These are phyloP conservation scores for Fusarium tanahbumbuense DNA, from an alignment of 2,329 filamentous ascomycete species.

Conservation along the genomic window DNA sequence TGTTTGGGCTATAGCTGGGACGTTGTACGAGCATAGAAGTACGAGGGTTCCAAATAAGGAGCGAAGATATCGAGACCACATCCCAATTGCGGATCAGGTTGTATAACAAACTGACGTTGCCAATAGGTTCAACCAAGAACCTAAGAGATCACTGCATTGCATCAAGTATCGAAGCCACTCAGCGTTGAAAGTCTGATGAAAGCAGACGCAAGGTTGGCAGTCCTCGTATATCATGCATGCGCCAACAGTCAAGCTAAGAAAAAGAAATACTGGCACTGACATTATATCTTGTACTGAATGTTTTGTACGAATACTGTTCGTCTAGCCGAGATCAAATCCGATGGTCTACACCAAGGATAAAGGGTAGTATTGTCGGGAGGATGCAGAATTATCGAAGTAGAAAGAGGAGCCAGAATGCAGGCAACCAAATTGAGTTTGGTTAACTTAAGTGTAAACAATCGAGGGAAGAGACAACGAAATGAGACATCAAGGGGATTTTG, in stretches of 20 bases:
- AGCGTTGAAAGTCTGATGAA: neutral
- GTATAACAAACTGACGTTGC: neutral
- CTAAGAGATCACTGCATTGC: neutral
- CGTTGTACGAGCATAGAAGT: neutral
- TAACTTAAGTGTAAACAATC: neutral
- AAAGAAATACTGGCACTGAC: neutral
- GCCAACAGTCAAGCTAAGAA: neutral
- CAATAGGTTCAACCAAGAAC: neutral
- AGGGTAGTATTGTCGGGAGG: slow-evolving; percentile 22
- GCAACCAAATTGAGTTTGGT: slow-evolving; percentile 18
- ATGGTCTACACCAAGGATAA: slow-evolving; percentile 1
- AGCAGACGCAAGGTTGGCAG: neutral
- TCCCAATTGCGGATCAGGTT: neutral
- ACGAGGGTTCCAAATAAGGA: neutral
- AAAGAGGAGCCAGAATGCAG: slow-evolving; percentile 28
- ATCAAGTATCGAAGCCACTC: neutral
- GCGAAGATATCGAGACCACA: neutral
- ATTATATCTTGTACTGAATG: neutral
- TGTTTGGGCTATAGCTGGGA: neutral
- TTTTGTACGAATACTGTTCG: neutral
- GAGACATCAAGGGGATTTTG: neutral
- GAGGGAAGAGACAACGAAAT: slow-evolving; percentile 34
- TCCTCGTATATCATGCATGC: slow-evolving; percentile 4
- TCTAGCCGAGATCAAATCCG: neutral
- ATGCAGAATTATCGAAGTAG: slow-evolving; percentile 30